Evolutionary conservation across 768 basidiomycete species (phyloP).

Genomic region (Termitomyces sp.): DNA sequence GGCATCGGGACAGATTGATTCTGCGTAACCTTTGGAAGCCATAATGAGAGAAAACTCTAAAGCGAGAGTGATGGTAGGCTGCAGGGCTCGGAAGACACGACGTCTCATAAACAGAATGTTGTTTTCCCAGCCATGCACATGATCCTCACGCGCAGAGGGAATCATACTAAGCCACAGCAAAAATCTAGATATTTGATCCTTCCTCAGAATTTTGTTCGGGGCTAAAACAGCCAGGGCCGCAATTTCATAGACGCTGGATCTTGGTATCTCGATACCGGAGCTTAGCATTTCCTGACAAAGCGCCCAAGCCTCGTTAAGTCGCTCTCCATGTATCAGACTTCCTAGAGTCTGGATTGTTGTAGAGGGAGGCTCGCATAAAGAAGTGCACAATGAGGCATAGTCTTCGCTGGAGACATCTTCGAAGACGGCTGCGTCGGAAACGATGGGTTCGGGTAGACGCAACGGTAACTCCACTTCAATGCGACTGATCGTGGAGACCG

Average conservation of each 20-base stretch:
- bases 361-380: not conserved
- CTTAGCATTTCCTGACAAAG: slow-evolving; percentile 27
- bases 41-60: slow-evolving; percentile 27
- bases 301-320: slow-evolving; percentile 24
- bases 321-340: slow-evolving; percentile 14
- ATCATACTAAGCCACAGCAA: slow-evolving; percentile 29
- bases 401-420: slow-evolving; percentile 26
- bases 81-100: slow-evolving; percentile 18
- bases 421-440: slow-evolving; percentile 23
- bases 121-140: not conserved
- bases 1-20: slow-evolving; percentile 15
- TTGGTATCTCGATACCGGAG: slow-evolving; percentile 23
- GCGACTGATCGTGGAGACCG: slow-evolving; percentile 18
- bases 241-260: slow-evolving; percentile 20
- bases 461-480: slow-evolving; percentile 25
- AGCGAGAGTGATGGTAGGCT: slow-evolving; percentile 22
- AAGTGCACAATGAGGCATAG: slow-evolving; percentile 12
- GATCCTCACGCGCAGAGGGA: slow-evolving; percentile 15
- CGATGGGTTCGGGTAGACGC: slow-evolving; percentile 21
- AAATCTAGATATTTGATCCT: slow-evolving; percentile 13
- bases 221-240: slow-evolving; percentile 22
- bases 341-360: slow-evolving; percentile 15
- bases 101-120: slow-evolving; percentile 19
- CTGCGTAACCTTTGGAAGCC: slow-evolving; percentile 33
- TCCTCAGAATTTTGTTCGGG: slow-evolving; percentile 4